Base-by-base conservation (phyloP, 2,329 filamentous ascomycete genomes). In the Epicoccum sorghinum region DNA sequence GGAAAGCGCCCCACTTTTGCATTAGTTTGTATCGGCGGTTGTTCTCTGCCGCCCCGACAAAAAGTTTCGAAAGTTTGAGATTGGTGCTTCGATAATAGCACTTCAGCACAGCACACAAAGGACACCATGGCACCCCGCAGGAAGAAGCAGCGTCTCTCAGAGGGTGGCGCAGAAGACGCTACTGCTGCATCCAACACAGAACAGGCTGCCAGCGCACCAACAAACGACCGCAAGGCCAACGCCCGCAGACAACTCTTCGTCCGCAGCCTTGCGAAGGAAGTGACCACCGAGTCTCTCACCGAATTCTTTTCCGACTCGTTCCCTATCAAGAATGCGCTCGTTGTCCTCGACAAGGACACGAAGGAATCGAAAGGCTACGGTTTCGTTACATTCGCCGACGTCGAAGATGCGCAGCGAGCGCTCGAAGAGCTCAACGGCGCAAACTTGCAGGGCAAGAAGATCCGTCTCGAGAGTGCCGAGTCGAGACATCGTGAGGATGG, bases 311-410 rank as follows among this genome's bases (percentile, higher is more conserved):
- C 95, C 6, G 86, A 97, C 73, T 89, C 92, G 55, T 98, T 91
- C 68, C 93, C 96, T 7, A 86, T 99, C 72, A 98, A 97, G 76
- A 93, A 98, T 76, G 93, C 95, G 47, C 90, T 89, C n/a, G 92
- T 96, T 4, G 92, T 99, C 35, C 79, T 89, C 52, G 93, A 99
- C 72, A 86, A 89, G 13, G 82, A 87, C 61, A 96, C 93, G 2
- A 96, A 96, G 70, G 80, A 87, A 64, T 97, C 91, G 12, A 89
- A 91, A 71, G 93, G 95, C 14, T 99, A 92, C 75, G 95, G 95
- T 47, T 99, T 99, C 76, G 93, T 99, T 52, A 98, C 95, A 2
- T 95, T 99, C 68, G 91, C 93, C 65, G 95, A 99, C 71, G 85
- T 89, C 27, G 93, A 97, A 62, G 95, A 99, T 79, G 93, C 93